These are phyloP conservation scores for Aegilops bicornis DNA, from an alignment of 176 grass and related monocot genomes.

Conservation along the genomic window DNA sequence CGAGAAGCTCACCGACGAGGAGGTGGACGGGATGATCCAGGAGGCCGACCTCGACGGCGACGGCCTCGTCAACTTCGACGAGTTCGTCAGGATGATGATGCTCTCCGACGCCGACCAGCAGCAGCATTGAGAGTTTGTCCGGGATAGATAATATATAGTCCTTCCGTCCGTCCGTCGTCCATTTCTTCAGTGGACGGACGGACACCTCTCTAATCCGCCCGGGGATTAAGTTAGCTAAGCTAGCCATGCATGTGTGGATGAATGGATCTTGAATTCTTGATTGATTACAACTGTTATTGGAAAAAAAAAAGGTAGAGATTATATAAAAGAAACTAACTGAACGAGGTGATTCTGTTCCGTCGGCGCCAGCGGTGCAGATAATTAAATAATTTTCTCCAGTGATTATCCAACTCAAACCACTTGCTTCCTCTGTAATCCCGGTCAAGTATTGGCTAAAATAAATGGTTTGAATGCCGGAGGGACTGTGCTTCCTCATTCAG, in stretches of 20 bases:
- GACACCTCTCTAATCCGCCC: no score
- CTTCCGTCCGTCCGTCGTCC: background rate
- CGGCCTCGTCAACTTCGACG: slow-evolving; percentile 69
- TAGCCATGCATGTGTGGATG: background rate
- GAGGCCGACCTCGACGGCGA: slow-evolving; percentile 84
- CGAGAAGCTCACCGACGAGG: slow-evolving; percentile 69
- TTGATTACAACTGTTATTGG: background rate
- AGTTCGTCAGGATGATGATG: slow-evolving; percentile 97
- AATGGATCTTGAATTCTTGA: background rate
- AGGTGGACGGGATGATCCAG: slow-evolving; percentile 79
- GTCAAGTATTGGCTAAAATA: no score
- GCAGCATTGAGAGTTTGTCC: background rate
- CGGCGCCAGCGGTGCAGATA: no score
- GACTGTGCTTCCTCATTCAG: no score
- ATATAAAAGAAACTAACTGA: no score
- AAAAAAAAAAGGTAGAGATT: no score
- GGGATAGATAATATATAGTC: background rate
- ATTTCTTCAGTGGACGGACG: background rate
- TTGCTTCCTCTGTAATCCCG: no score
- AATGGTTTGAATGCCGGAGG: no score
- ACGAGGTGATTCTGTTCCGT: no score
- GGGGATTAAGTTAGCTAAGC: background rate
- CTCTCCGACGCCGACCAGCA: slow-evolving; percentile 30
- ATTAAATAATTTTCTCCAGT: no score
- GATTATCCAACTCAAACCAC: no score